These are phyloP conservation scores for Taiwanofungus camphoratus DNA, from an alignment of 1,284 basidiomycete species.

Conservation along the genomic window DNA sequence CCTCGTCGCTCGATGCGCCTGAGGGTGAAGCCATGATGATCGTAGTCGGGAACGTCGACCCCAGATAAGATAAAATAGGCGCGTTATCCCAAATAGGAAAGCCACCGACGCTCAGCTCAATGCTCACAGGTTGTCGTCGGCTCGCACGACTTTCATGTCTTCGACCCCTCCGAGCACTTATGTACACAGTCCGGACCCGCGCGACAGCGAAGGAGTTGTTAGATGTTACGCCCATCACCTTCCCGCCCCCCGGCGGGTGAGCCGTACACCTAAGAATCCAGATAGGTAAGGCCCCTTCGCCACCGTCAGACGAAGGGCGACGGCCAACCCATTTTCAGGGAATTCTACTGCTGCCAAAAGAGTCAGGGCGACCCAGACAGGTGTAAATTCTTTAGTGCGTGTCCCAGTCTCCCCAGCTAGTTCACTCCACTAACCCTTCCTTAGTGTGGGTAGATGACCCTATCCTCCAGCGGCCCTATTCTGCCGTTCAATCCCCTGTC, in stretches of 20 bases:
- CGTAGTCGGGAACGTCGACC: too few relatives aligned
- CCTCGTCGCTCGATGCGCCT: not conserved
- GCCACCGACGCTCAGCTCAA: not conserved
- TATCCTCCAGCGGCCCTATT: constrained; percentile 1
- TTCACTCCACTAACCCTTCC: too few relatives aligned
- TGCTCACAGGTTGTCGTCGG: not conserved
- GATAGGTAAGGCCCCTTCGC: constrained; percentile 23
- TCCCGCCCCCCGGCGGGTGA: constrained; percentile 21
- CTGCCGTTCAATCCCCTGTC: constrained; percentile 6
- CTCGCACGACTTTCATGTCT: not conserved
- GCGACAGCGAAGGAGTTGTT: constrained; percentile 23
- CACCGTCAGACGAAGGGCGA: not conserved
- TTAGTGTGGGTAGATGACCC: constrained; percentile 36
- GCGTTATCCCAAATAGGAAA: not conserved
- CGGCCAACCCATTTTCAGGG: constrained; percentile 16
- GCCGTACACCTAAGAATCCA: constrained; percentile 25
- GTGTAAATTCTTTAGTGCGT: constrained; percentile 35
- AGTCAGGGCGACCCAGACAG: constrained; percentile 12
- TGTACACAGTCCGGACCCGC: constrained; percentile 17
- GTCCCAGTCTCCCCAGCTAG: too few relatives aligned
- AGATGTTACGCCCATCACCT: constrained; percentile 26
- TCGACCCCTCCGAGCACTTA: not conserved
- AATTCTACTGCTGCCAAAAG: constrained; percentile 29
- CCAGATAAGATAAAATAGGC: too few relatives aligned
- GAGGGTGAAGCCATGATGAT: too few relatives aligned